Evolutionary conservation across 2,329 filamentous ascomycete species (phyloP).

Genomic region (Aspergillus floridensis): DNA sequence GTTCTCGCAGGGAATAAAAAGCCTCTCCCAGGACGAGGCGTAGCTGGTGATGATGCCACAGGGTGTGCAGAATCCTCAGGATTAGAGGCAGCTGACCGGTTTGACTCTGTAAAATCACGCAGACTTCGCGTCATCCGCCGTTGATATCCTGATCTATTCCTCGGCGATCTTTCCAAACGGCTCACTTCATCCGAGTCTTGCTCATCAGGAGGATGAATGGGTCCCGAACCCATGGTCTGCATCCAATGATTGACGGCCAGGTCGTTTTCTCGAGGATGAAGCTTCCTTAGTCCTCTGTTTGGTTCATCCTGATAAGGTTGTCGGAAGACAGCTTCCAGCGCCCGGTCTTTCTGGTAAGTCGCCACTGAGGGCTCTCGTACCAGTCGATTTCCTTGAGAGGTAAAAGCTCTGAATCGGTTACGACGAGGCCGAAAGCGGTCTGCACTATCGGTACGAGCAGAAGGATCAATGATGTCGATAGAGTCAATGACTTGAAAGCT

Average conservation of each 20-base stretch:
- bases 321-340: slow-evolving; percentile 87
- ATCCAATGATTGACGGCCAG: slow-evolving; percentile 90
- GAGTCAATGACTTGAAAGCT: slow-evolving; percentile 75
- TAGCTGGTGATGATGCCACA: slow-evolving; percentile 32
- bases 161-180: slow-evolving; percentile 54
- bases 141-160: slow-evolving; percentile 51
- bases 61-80: slow-evolving; percentile 49
- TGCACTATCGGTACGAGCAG: slow-evolving; percentile 51
- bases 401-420: slow-evolving; percentile 64
- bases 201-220: slow-evolving; percentile 58
- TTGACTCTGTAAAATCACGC: slow-evolving; percentile 51
- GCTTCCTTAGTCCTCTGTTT: slow-evolving; percentile 58
- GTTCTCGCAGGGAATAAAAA: slow-evolving; percentile 33
- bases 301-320: slow-evolving; percentile 63
- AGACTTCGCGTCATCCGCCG: slow-evolving; percentile 23
- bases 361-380: slow-evolving; percentile 82
- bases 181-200: slow-evolving; percentile 60
- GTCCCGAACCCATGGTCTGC: slow-evolving; percentile 61
- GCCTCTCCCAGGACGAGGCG: slow-evolving; percentile 33
- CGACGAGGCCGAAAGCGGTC: slow-evolving; percentile 59
- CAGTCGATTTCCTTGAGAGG: slow-evolving; percentile 59
- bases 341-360: slow-evolving; percentile 84
- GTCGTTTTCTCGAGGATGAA: slow-evolving; percentile 68
- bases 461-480: slow-evolving; percentile 78
- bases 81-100: slow-evolving; percentile 57